phyloP scores from a whole-genome alignment of 352 stramenopile species.

The Pythium biforme region DNA sequence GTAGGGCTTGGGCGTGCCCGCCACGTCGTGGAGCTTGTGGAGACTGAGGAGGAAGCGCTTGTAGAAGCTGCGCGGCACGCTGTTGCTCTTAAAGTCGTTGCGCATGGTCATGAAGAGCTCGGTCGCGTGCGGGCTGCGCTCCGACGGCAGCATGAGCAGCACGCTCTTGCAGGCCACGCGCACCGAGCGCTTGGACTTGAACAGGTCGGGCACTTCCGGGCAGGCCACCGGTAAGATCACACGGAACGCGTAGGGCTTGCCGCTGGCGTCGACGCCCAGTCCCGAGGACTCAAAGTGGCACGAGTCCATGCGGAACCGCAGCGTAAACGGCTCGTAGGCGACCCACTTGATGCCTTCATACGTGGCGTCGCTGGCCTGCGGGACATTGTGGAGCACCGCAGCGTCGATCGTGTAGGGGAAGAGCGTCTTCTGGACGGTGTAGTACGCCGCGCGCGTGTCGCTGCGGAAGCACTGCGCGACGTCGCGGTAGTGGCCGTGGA shows the following conservation, averaged over 20 bases:
- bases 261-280: conserved; percentile 14
- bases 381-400: conserved; percentile 15
- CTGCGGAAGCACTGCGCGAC: conserved; percentile 18
- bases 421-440: conserved; percentile 26
- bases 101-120: conserved; percentile 29
- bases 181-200: conserved; percentile 23
- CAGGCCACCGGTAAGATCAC: conserved; percentile 8
- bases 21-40: conserved; percentile 8
- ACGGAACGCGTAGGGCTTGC: conserved; percentile 19
- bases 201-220: conserved; percentile 16
- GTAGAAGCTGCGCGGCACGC: conserved; percentile 22
- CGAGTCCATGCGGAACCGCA: conserved; percentile 25
- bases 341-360: conserved; percentile 27
- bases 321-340: conserved; percentile 21
- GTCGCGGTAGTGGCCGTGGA: conserved; percentile 24
- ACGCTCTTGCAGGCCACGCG: conserved; percentile 14
- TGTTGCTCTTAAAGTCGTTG: conserved; percentile 20
- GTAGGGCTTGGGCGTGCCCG: neutral
- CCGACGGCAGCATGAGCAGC: conserved; percentile 15
- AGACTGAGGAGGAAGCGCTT: conserved; percentile 22
- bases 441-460: conserved; percentile 17
- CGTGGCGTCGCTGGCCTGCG: neutral
- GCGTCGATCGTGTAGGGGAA: conserved; percentile 18
- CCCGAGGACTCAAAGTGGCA: conserved; percentile 19
- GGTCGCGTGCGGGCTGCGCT: conserved; percentile 1